phyloP scores from a whole-genome alignment of 805 yeast species.

The Candida stauntonica region DNA sequence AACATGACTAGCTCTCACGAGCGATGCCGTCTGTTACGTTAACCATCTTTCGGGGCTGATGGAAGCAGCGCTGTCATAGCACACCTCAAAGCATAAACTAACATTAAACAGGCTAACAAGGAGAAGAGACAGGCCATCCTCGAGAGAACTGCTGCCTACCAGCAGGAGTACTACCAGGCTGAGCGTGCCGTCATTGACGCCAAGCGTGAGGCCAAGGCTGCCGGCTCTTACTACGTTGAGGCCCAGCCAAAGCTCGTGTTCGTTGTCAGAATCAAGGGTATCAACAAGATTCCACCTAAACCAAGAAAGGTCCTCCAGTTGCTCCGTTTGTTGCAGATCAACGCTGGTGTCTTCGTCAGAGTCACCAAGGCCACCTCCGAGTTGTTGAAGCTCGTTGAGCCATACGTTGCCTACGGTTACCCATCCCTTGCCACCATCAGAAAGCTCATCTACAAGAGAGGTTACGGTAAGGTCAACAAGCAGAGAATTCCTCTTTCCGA shows the following conservation, averaged over 20 bases:
- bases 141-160: constrained; percentile 96
- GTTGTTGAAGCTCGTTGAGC: constrained; percentile 90
- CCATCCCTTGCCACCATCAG: constrained; percentile 89
- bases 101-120: constrained; percentile 39
- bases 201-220: constrained; percentile 90
- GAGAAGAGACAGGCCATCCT: constrained; percentile 67
- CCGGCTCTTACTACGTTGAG: constrained; percentile 90
- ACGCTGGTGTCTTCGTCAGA: constrained; percentile 92
- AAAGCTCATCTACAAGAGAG: constrained; percentile 95
- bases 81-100: constrained; percentile 15
- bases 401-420: constrained; percentile 97
- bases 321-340: constrained; percentile 88
- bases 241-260: constrained; percentile 94
- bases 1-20: constrained; percentile 52
- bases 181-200: constrained; percentile 84
- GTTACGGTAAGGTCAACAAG: constrained; percentile 94
- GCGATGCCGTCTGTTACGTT: constrained; percentile 65
- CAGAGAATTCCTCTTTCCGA: constrained; percentile 90
- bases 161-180: constrained; percentile 88
- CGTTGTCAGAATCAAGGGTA: constrained; percentile 99
- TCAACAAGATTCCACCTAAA: constrained; percentile 97
- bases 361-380: constrained; percentile 94
- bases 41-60: constrained; percentile 81
- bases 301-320: constrained; percentile 98
- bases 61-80: no score